phyloP scores from a whole-genome alignment of 2,329 filamentous ascomycete genomes.

The Cladosporium sp. region DNA sequence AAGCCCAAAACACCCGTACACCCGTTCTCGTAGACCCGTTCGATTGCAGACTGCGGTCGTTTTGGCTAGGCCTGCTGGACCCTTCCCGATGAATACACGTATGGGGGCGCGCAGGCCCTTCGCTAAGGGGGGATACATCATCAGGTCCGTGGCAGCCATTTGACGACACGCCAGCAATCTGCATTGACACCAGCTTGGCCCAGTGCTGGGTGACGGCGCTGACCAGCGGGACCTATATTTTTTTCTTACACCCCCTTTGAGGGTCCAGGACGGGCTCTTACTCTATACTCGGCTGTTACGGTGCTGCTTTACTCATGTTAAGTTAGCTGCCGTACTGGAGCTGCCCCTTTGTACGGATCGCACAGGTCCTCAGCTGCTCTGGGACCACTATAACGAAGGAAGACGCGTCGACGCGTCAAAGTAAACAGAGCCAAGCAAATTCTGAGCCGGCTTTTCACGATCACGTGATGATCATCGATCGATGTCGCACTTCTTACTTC shows the following conservation, averaged over 20 bases:
- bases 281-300: background rate
- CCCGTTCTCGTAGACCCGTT: background rate
- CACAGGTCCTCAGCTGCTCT: conserved; percentile 4
- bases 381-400: background rate
- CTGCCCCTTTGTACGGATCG: conserved; percentile 2
- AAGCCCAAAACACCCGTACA: conserved; percentile 3
- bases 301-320: background rate
- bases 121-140: background rate
- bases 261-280: conserved; percentile 9
- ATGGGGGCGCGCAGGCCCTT: background rate
- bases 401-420: conserved; percentile 8
- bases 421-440: conserved; percentile 9
- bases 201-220: background rate
- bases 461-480: conserved; percentile 8
- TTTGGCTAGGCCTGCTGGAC: background rate
- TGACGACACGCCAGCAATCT: conserved; percentile 3
- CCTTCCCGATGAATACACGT: background rate
- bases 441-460: background rate
- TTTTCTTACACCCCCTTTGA: conserved; percentile 10
- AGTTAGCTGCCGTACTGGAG: conserved; percentile 10
- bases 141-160: background rate
- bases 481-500: background rate
- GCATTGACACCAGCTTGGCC: conserved; percentile 6
- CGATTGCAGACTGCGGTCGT: background rate
- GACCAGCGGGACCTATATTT: conserved; percentile 6